Evolutionary conservation across 208 protist species (phyloP).

Genomic region (Acanthamoeba triangularis): DNA sequence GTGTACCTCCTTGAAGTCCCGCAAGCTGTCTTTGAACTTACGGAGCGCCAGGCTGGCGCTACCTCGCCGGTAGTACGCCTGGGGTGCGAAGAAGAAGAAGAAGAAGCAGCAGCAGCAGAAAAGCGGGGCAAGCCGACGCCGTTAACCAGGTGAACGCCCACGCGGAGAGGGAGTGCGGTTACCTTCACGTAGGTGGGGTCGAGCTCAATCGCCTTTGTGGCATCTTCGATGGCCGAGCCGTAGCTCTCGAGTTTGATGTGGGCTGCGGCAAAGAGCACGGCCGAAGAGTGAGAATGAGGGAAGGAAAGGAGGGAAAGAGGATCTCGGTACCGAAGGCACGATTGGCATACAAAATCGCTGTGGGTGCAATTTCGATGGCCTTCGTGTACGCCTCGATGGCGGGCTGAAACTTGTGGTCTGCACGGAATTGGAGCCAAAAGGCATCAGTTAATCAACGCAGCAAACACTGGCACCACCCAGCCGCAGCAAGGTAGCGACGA

Average conservation of each 20-base stretch:
- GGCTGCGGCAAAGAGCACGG: slow-evolving; percentile 90
- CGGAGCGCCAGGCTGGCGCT: slow-evolving; percentile 96
- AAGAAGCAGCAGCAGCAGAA: too few relatives aligned
- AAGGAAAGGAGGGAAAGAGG: background rate
- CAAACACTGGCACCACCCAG: too few relatives aligned
- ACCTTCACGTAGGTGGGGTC: slow-evolving; percentile 97
- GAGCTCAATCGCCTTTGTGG: slow-evolving; percentile 94
- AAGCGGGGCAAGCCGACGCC: too few relatives aligned
- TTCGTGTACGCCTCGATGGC: slow-evolving; percentile 44
- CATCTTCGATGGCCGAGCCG: slow-evolving; percentile 96
- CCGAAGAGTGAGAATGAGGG: background rate
- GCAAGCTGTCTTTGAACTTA: slow-evolving; percentile 97
- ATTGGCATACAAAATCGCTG: slow-evolving; percentile 38
- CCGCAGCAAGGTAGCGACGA: too few relatives aligned
- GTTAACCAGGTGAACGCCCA: too few relatives aligned
- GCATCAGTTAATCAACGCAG: background rate
- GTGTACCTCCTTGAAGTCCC: slow-evolving; percentile 94
- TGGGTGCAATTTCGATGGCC: slow-evolving; percentile 20
- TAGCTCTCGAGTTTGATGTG: slow-evolving; percentile 94
- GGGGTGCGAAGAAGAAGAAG: background rate
- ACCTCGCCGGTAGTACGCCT: slow-evolving; percentile 98
- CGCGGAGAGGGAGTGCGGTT: background rate
- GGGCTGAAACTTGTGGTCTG: slow-evolving; percentile 46
- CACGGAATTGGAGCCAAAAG: background rate
- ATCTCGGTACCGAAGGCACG: slow-evolving; percentile 6